A percentile compares a stretch with the other conserved stretches of the same genome.
phyloP scores from a whole-genome alignment of 805 yeast species.

The Groenewaldozyma tartarivorans region DNA sequence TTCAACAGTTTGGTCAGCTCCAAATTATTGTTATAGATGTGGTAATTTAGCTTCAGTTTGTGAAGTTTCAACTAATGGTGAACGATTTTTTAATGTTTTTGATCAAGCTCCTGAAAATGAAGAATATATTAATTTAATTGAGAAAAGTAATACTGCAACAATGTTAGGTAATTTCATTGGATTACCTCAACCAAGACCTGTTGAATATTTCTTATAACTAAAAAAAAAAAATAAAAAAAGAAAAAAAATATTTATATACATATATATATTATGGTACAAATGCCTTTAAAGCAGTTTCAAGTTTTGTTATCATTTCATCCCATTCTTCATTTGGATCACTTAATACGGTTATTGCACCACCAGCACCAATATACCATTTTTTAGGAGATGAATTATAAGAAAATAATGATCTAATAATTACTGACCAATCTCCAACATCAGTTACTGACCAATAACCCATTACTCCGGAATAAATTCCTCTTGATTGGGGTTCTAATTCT shows the following conservation, averaged over 20 bases:
- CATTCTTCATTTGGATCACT: constrained; percentile 80
- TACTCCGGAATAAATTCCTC: constrained; percentile 92
- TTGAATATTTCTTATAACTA: constrained; percentile 41
- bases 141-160: neutral
- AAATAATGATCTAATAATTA: constrained; percentile 76
- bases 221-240: neutral
- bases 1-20: constrained; percentile 97
- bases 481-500: constrained; percentile 40
- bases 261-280: constrained; percentile 28
- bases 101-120: constrained; percentile 95
- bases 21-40: constrained; percentile 93
- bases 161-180: constrained; percentile 12
- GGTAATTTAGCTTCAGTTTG: constrained; percentile 97
- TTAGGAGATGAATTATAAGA: constrained; percentile 35
- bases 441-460: constrained; percentile 91
- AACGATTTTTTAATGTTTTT: constrained; percentile 76
- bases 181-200: constrained; percentile 31
- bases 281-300: constrained; percentile 70
- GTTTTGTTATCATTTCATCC: constrained; percentile 80
- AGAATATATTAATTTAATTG: constrained; percentile 25
- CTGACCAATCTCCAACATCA: constrained; percentile 92
- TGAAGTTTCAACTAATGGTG: constrained; percentile 66
- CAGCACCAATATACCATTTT: constrained; percentile 89
- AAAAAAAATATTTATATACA: neutral
- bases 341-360: constrained; percentile 92